A percentile compares a stretch with the other conserved stretches of the same genome.
phyloP scores from a whole-genome alignment of 106 monocot genomes.

The Dioscorea dumetorum region DNA sequence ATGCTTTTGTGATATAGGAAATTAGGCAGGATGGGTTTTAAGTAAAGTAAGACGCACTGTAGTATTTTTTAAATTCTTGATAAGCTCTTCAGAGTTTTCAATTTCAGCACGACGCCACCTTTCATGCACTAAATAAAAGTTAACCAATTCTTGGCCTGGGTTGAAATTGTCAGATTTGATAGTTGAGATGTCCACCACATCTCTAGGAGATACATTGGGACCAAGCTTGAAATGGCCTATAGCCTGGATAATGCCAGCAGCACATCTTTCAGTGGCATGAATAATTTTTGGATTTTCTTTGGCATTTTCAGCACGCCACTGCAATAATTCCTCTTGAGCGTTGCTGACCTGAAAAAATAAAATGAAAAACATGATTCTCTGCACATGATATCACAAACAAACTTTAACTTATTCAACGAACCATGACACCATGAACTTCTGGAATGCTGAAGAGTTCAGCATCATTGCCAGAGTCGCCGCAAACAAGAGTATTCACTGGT shows the following conservation, averaged over 20 bases:
- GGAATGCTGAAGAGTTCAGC: conserved; percentile 83
- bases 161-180: conserved; percentile 27
- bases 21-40: not conserved
- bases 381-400: too few relatives aligned
- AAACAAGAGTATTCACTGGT: conserved; percentile 76
- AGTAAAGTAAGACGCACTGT: conserved; percentile 37
- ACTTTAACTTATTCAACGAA: conserved; percentile 18
- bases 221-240: conserved; percentile 84
- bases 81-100: conserved; percentile 38
- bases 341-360: conserved; percentile 64
- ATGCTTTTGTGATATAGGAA: not conserved
- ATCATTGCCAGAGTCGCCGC: conserved; percentile 98
- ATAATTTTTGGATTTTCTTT: conserved; percentile 70
- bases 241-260: conserved; percentile 84
- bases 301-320: conserved; percentile 79
- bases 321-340: conserved; percentile 87
- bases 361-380: too few relatives aligned
- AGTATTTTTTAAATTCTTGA: conserved; percentile 46
- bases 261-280: conserved; percentile 83
- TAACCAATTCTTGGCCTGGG: conserved; percentile 56
- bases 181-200: conserved; percentile 31
- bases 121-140: conserved; percentile 70
- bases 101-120: conserved; percentile 67
- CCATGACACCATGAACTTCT: conserved; percentile 92
- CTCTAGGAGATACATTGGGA: conserved; percentile 64